A percentile compares a stretch with the other conserved stretches of the same genome.
phyloP scores from a whole-genome alignment of 805 yeast genomes.

The Cyberlindnera petersonii region DNA sequence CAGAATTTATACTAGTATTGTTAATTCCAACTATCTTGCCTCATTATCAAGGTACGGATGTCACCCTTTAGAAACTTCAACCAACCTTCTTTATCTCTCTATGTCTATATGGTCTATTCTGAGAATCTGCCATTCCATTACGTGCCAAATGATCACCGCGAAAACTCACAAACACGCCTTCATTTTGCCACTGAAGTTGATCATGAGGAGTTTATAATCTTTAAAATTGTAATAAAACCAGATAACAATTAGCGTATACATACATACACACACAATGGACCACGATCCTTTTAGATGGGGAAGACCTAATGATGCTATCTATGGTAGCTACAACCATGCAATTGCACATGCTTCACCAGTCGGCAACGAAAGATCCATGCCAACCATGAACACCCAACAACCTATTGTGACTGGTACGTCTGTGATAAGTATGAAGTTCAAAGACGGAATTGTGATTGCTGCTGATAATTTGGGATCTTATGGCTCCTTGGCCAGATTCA shows the following conservation, averaged over 20 bases:
- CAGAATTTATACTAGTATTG: too few species aligned
- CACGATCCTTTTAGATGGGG: constrained; percentile 97
- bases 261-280: constrained; percentile 52
- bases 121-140: too few species aligned
- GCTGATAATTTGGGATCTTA: constrained; percentile 93
- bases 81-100: too few species aligned
- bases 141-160: too few species aligned
- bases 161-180: too few species aligned
- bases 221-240: neutral
- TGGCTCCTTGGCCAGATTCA: constrained; percentile 88
- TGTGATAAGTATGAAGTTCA: constrained; percentile 85
- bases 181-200: constrained; percentile 7
- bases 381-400: constrained; percentile 82
- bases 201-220: neutral
- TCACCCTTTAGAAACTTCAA: too few species aligned
- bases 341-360: constrained; percentile 49
- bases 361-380: constrained; percentile 33
- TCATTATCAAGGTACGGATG: too few species aligned
- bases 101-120: too few species aligned
- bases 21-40: too few species aligned
- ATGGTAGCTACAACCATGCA: constrained; percentile 73
- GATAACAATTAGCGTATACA: neutral
- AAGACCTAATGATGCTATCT: constrained; percentile 77
- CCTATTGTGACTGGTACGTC: constrained; percentile 97
- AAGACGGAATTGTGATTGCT: constrained; percentile 88